phyloP scores from a whole-genome alignment of 352 stramenopile species.

The Phytophthora citricola region DNA sequence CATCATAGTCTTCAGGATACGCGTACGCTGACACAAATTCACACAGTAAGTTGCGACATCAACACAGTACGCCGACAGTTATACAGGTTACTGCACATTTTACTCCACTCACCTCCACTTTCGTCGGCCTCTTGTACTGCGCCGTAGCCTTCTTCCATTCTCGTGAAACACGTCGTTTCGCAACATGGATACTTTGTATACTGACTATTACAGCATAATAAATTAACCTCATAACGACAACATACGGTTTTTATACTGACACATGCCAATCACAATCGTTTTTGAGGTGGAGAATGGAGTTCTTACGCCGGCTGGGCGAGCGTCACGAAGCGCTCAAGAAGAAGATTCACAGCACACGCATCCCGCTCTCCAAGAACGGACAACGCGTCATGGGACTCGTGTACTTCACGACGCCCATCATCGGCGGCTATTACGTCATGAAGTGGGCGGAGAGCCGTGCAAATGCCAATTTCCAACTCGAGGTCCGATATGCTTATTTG shows the following conservation, averaged over 20 bases:
- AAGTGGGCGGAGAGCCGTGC: slow-evolving; percentile 86
- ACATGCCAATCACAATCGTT: slow-evolving; percentile 1
- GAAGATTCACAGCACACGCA: slow-evolving; percentile 90
- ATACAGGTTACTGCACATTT: not conserved
- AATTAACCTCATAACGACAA: no score
- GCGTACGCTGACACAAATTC: not conserved
- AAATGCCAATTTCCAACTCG: slow-evolving; percentile 75
- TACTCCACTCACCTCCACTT: slow-evolving; percentile 5
- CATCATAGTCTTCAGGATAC: slow-evolving; percentile 30
- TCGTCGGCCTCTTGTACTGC: not conserved
- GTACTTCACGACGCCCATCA: slow-evolving; percentile 91
- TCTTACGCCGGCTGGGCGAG: slow-evolving; percentile 72
- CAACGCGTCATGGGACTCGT: slow-evolving; percentile 88
- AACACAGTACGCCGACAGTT: not conserved
- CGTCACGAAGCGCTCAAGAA: slow-evolving; percentile 92
- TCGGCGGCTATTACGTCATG: slow-evolving; percentile 93
- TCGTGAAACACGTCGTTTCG: slow-evolving; percentile 11
- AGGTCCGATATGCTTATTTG: slow-evolving; percentile 43
- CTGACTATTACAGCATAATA: not conserved
- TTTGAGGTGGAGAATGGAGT: slow-evolving; percentile 60
- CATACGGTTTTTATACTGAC: no score
- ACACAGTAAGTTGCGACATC: no score
- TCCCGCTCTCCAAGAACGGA: slow-evolving; percentile 89
- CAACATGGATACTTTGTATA: not conserved
- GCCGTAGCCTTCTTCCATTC: slow-evolving; percentile 9